Base-by-base conservation (phyloP, 768 basidiomycete genomes). In the Mycena galopus region DNA sequence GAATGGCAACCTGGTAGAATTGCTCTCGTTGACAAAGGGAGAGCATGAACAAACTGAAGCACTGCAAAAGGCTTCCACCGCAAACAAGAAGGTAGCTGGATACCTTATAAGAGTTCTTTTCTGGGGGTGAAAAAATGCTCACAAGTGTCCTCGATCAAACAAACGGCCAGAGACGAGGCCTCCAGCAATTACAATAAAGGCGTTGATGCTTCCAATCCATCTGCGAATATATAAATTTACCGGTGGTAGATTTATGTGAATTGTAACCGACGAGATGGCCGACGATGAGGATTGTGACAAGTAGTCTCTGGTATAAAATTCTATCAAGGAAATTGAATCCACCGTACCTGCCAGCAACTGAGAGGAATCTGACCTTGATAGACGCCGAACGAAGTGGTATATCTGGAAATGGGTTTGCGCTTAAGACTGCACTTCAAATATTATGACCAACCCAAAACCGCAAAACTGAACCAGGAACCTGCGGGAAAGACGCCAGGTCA, bases 111-210 rank as follows among this genome's bases (percentile, higher is more conserved):
- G 44, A 56, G 33, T 25, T 25, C n/a, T n/a, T 2, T 7, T 9
- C 57, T 2, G 4, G 1, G 0, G 55, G 51, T 51, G 0, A 51
- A n/a, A 29, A 6, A 47, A 9, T 19, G 74, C 84, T 73, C 69
- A 85, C 85, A 86, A 88, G 72, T 87, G 82, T 61, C 88, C 88
- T 33, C 82, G 81, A 47, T 89, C 88, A 69, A 87, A 88, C 14
- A 87, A 57, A 27, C 83, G 80, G 44, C 88, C 88, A 0, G 81
- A 78, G 25, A 84, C 37, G 29, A 87, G 77, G 0, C 87, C 87
- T 23, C 80, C 80, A 7, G 84, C 77, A 29, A 88, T 82, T 5
- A 86, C 78, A n/a, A 88, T 77, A 61, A 85, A 85, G 6, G 84
- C 82, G 66, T 88, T 86, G 21, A 82, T 77, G n/a, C 86, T 86